Evolutionary conservation across 208 protist species (phyloP).

Genomic region (Trypanosoma rangeli): DNA sequence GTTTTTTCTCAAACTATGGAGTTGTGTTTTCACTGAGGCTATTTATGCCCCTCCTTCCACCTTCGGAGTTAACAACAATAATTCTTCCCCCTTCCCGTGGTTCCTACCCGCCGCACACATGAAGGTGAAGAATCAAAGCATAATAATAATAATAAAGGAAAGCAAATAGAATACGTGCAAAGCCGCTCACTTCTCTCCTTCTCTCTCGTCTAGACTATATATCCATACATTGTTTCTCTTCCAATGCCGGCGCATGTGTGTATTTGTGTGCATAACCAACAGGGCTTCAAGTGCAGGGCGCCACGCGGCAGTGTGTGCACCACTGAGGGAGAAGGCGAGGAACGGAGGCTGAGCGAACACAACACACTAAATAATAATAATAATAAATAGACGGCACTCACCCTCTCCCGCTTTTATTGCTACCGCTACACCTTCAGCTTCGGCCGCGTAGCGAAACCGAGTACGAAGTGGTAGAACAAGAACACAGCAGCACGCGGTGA

Average conservation of each 20-base stretch:
- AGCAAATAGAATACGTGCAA: neutral
- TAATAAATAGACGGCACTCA: neutral
- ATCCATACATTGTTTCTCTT: too few relatives aligned
- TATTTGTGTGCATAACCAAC: too few relatives aligned
- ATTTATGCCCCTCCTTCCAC: neutral
- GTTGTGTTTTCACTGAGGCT: neutral
- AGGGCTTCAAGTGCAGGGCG: neutral
- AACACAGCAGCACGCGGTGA: slow-evolving; percentile 47
- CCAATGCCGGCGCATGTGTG: too few relatives aligned
- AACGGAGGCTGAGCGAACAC: neutral
- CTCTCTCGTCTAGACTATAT: neutral
- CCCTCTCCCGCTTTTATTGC: neutral
- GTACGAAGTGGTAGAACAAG: slow-evolving; percentile 68
- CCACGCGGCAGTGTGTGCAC: neutral
- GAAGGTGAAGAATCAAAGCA: neutral
- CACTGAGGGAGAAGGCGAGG: neutral
- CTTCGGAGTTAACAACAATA: neutral
- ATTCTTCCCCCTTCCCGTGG: neutral
- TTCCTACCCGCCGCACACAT: neutral
- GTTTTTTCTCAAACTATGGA: neutral
- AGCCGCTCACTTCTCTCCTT: neutral
- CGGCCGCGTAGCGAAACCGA: slow-evolving; percentile 45
- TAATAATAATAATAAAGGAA: slow-evolving; percentile 3
- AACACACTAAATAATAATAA: slow-evolving; percentile 2
- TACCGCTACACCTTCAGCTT: slow-evolving; percentile 1